Conservation (phyloP, 2,329 filamentous ascomycete genomes). For the Ceratocystis diversiconidia region DNA sequence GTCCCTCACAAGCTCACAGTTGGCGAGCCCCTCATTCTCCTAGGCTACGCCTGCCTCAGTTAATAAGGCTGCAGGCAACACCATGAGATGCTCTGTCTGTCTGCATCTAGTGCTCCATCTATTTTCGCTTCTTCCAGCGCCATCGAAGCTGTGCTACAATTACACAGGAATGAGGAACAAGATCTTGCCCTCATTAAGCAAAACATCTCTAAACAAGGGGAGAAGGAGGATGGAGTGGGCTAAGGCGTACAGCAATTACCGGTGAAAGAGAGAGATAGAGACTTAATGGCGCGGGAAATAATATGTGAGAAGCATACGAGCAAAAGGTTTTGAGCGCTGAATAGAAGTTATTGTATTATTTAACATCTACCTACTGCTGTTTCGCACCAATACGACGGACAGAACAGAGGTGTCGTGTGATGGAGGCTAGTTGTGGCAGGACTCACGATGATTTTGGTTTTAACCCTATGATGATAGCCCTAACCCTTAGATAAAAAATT, state of each 20-base stretch:
- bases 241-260: not conserved
- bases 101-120: conserved; percentile 2
- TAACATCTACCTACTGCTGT: no score
- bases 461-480: rapidly evolving
- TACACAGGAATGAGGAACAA: not conserved
- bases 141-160: conserved; percentile 11
- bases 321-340: no score
- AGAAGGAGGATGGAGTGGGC: not conserved
- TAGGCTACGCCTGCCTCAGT: not conserved
- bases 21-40: not conserved
- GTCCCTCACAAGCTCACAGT: not conserved
- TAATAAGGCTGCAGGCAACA: not conserved
- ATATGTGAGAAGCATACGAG: no score
- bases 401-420: no score
- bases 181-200: not conserved
- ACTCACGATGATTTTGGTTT: no score
- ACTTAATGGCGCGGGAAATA: no score
- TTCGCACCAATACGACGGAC: no score
- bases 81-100: not conserved
- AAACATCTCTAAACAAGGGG: not conserved
- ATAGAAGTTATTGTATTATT: no score
- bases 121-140: conserved; percentile 14
- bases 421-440: no score
- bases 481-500: no score
- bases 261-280: not conserved